These are phyloP conservation scores for Dictyostelium discoideum DNA, from an alignment of 78 protist genomes.

Conservation along the genomic window dicty_2.7 NC_007088.5:5333501-5334000, in stretches of 20 bases:
- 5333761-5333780: conserved; percentile 16
- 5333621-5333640: neutral
- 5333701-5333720: conserved; percentile 37
- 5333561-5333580: neutral
- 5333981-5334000: conserved; percentile 81
- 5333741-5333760: conserved; percentile 12
- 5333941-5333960: conserved; percentile 97
- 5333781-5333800: neutral
- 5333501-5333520: neutral
- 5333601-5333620: conserved; percentile 31
- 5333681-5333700: neutral
- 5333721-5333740: conserved; percentile 21
- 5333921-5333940: conserved; percentile 91
- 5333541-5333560: conserved; percentile 8
- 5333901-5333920: conserved; percentile 90
- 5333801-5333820: neutral
- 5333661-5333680: conserved; percentile 22
- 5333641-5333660: conserved; percentile 7
- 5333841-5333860: neutral
- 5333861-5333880: conserved; percentile 98
- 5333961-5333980: conserved; percentile 96
- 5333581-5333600: neutral
- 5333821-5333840: no score
- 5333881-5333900: conserved; percentile 99
- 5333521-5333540: conserved; percentile 12